Conservation (phyloP, 257 asterid genomes). For the Nicotiana undulata region DNA sequence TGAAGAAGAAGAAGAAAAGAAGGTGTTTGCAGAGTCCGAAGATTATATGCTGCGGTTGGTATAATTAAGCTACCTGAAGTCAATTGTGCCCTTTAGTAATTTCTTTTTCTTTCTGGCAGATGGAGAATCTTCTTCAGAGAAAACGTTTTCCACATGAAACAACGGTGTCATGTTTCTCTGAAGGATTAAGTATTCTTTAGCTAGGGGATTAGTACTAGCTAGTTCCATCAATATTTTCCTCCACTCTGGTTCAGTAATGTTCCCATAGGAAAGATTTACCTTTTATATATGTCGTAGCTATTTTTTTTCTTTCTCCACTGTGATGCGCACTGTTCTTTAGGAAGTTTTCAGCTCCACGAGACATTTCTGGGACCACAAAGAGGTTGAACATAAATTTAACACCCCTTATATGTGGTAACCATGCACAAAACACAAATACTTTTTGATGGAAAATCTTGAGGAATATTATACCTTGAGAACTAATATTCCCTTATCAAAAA, state of each 20-base stretch:
- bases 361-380: no score
- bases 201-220: background rate
- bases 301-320: background rate
- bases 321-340: background rate
- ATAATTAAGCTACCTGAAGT: constrained; percentile 5
- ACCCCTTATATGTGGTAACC: no score
- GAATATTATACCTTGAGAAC: no score
- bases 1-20: constrained; percentile 91
- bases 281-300: background rate
- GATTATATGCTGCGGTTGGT: constrained; percentile 86
- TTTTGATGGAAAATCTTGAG: no score
- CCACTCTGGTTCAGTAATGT: background rate
- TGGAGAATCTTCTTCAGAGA: background rate
- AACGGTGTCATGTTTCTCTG: background rate
- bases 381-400: no score
- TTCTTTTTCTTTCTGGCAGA: background rate
- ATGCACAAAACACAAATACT: no score
- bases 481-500: no score
- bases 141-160: background rate
- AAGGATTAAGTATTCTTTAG: background rate
- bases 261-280: background rate
- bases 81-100: background rate
- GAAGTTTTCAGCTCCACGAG: no score
- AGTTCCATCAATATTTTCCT: background rate
- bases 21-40: constrained; percentile 77